A percentile compares a stretch with the other conserved stretches of the same genome.
Evolutionary conservation across 1,139 yeast species (phyloP).

Genomic region (Saccharomyces hybrid): DNA sequence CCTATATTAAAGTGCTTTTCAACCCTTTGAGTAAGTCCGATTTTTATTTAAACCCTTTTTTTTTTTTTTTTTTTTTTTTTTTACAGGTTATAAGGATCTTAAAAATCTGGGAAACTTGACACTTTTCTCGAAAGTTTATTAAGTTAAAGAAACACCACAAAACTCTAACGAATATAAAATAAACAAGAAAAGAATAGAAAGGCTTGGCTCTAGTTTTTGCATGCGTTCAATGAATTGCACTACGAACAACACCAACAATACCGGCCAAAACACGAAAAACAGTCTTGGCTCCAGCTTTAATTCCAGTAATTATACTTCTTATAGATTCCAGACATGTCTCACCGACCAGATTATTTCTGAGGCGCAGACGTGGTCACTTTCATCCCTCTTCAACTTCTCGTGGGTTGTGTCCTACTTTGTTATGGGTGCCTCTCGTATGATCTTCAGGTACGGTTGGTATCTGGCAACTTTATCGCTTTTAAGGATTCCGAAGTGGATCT

Average conservation of each 20-base stretch:
- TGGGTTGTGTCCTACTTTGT: conserved; percentile 4
- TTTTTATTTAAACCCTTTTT: background rate
- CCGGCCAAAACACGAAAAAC: background rate
- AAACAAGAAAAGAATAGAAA: background rate
- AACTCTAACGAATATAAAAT: background rate
- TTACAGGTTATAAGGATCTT: background rate
- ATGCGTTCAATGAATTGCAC: background rate
- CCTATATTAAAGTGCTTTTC: background rate
- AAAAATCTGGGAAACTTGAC: background rate
- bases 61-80: background rate
- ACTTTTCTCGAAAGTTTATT: background rate
- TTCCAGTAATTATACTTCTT: background rate
- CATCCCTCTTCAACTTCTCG: conserved; percentile 2
- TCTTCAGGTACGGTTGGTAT: conserved; percentile 4
- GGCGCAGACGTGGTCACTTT: conserved; percentile 3
- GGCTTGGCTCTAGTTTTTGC: background rate
- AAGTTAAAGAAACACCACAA: background rate
- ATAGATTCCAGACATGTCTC: background rate
- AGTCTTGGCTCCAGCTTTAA: background rate
- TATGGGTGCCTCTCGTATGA: conserved; percentile 3
- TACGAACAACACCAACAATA: background rate
- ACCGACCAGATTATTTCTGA: background rate
- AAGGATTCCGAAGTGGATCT: conserved; percentile 11
- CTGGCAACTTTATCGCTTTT: conserved; percentile 9
- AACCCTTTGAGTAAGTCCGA: background rate